These are phyloP conservation scores for Bretschneidera sinensis DNA, from an alignment of 345 rosid species.

Conservation along the genomic window DNA sequence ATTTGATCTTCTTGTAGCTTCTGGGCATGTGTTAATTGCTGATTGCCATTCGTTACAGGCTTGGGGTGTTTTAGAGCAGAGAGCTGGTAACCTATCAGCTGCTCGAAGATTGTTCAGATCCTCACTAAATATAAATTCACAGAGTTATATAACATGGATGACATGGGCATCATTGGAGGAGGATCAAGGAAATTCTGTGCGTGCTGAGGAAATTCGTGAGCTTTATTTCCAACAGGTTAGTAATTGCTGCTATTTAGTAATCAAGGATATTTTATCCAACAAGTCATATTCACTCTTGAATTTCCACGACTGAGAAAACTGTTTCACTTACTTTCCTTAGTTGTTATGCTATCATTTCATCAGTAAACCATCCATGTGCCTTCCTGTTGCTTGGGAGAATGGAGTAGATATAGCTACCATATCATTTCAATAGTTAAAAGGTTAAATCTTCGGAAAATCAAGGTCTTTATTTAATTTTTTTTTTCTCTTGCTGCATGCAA, in stretches of 20 bases:
- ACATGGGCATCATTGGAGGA: conserved; percentile 97
- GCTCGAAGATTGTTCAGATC: conserved; percentile 89
- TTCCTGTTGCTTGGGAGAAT: not conserved
- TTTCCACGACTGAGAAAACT: not conserved
- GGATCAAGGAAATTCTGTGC: conserved; percentile 80
- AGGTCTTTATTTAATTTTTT: not conserved
- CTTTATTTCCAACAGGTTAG: conserved; percentile 94
- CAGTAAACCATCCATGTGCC: not conserved
- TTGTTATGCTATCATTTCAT: not conserved
- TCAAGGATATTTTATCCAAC: not conserved
- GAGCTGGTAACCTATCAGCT: conserved; percentile 77
- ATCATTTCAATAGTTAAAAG: not conserved
- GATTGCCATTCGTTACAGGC: conserved; percentile 39
- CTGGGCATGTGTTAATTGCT: not conserved
- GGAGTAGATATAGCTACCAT: no score
- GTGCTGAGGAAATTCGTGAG: conserved; percentile 93
- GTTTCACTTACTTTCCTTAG: not conserved
- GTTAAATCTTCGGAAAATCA: not conserved
- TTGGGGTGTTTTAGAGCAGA: conserved; percentile 96
- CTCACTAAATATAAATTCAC: conserved; percentile 73
- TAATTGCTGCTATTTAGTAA: not conserved
- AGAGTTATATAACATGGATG: conserved; percentile 96
- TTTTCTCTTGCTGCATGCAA: not conserved
- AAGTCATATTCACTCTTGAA: not conserved
- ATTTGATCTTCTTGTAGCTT: not conserved